Evolutionary conservation across 345 rosid species (phyloP), one percentile per base, ranked within the genome.

Genomic region (Physaria fendleri): DNA sequence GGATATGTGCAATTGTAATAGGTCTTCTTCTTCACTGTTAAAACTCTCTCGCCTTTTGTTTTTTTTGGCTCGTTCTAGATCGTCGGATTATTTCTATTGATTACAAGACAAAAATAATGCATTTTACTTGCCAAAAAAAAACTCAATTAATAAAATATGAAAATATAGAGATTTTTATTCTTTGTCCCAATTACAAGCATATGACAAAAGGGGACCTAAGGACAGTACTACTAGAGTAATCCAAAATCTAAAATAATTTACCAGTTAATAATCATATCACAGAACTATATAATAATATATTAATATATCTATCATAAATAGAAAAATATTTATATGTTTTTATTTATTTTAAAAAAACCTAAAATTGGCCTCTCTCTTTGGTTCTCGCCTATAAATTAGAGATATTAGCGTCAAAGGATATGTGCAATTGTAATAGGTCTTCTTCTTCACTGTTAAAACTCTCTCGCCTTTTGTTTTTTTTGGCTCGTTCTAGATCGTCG

Each of bases 301-400:
- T 34, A 28, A 27, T 5, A 17, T 18, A n/a, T 2, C 9, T 18
- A 9, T 27, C 38, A n/a, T 33, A 54, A 25, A 59, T 0, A 2
- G 8, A 18, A 43, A 35, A 5, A 5, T n/a, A n/a, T n/a, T n/a
- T n/a, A n/a, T n/a, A n/a, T n/a, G n/a, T n/a, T n/a, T n/a, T n/a
- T n/a, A n/a, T n/a, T n/a, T n/a, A n/a, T n/a, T n/a, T n/a, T n/a
- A n/a, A n/a, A n/a, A n/a, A n/a, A n/a, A n/a, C n/a, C n/a, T n/a
- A n/a, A n/a, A n/a, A n/a, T 49, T 44, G 56, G 56, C 24, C 46
- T 24, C 38, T 40, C 58, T 18, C 50, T 40, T 40, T 51, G 7
- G 27, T 29, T 48, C 66, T 62, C 22, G 59, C 59, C 71, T 66
- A 66, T 66, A 58, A 66, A 66, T 66, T 58, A 41, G 63, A 55